Percentiles rank a stretch among this genome's conserved stretches.
Evolutionary conservation across 257 asterid genomes (phyloP).

Genomic region (Leonotis leonurus): DNA sequence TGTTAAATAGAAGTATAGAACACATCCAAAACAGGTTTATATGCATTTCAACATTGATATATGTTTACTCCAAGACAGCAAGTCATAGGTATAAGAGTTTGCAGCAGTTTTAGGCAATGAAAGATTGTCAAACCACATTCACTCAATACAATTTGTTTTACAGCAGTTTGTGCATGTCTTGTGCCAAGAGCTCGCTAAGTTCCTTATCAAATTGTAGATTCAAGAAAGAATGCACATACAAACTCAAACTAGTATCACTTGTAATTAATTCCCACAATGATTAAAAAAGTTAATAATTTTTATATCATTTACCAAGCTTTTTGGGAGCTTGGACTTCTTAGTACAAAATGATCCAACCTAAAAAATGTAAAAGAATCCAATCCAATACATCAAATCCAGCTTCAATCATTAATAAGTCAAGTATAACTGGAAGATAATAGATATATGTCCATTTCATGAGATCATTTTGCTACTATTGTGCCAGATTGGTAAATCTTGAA

Average conservation of each 20-base stretch:
- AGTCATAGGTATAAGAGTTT: no score
- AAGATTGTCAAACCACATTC: no score
- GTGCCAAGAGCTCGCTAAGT: constrained; percentile 9
- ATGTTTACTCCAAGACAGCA: no score
- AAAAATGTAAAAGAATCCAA: neutral
- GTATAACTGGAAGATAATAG: neutral
- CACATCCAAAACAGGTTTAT: no score
- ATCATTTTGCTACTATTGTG: neutral
- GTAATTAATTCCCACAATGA: constrained; percentile 5
- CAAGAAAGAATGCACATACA: constrained; percentile 2
- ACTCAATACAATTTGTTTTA: no score
- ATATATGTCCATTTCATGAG: constrained; percentile 4
- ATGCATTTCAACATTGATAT: no score
- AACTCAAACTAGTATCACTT: constrained; percentile 7
- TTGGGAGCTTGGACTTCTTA: neutral
- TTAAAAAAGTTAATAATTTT: neutral
- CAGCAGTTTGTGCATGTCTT: no score
- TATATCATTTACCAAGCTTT: constrained; percentile 8
- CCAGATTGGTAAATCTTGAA: constrained; percentile 10
- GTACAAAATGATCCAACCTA: constrained; percentile 7
- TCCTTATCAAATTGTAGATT: neutral
- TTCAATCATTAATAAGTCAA: constrained; percentile 1
- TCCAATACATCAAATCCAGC: constrained; percentile 5
- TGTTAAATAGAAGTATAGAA: no score
- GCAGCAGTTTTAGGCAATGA: no score